A percentile compares a stretch with the other conserved stretches of the same genome.
These are phyloP conservation scores for Fomitopsis betulina DNA, from an alignment of 1,284 basidiomycete genomes.

Conservation along the genomic window DNA sequence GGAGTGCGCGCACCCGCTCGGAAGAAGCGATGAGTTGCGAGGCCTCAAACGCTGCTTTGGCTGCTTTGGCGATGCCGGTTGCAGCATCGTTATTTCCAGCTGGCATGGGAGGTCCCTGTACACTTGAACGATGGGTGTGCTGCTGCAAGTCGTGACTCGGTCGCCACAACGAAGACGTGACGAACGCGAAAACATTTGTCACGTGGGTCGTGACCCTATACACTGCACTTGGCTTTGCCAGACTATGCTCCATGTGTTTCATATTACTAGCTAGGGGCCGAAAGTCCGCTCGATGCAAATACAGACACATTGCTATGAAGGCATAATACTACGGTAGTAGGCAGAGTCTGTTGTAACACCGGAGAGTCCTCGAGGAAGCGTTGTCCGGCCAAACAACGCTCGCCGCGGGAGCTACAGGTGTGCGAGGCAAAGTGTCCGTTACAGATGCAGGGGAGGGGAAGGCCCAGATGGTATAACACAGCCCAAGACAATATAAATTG, in stretches of 20 bases:
- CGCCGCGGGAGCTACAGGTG: background rate
- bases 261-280: constrained; percentile 5
- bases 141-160: too few species aligned
- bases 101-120: background rate
- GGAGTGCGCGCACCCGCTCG: constrained; percentile 70
- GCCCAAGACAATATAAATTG: constrained; percentile 15
- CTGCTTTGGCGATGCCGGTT: constrained; percentile 61
- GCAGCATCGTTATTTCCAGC: constrained; percentile 11
- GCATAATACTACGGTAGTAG: constrained; percentile 9
- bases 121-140: too few species aligned
- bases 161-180: too few species aligned
- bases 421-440: constrained; percentile 5
- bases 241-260: constrained; percentile 1
- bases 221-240: too few species aligned
- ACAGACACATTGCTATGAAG: constrained; percentile 8
- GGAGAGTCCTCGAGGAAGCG: constrained; percentile 1
- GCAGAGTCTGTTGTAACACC: constrained; percentile 1
- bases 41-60: constrained; percentile 79
- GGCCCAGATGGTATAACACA: constrained; percentile 1
- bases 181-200: too few species aligned
- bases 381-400: background rate
- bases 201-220: too few species aligned
- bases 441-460: background rate
- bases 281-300: constrained; percentile 8
- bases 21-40: constrained; percentile 74